Evolutionary conservation across 1,284 basidiomycete species (phyloP).

Genomic region (Ceratobasidium sp.): DNA sequence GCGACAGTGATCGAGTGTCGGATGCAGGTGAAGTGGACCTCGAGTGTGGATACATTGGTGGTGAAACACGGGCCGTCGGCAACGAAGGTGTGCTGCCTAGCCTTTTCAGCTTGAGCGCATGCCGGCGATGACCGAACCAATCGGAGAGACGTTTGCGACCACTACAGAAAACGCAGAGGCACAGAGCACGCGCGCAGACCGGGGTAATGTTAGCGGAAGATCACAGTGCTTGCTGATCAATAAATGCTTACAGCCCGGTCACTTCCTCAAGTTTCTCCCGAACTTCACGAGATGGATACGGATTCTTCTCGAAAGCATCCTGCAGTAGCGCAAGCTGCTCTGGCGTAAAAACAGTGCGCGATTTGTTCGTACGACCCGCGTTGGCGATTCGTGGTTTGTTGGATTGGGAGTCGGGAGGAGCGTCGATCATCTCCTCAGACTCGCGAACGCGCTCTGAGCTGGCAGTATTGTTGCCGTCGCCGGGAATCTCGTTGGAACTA

Average conservation of each 20-base stretch:
- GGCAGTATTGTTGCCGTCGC: constrained; percentile 10
- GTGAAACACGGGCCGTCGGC: constrained; percentile 23
- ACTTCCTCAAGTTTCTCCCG: constrained; percentile 42
- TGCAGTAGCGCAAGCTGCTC: constrained; percentile 30
- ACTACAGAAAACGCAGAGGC: background rate
- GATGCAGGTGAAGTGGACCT: constrained; percentile 33
- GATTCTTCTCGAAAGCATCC: constrained; percentile 38
- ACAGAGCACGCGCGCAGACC: background rate
- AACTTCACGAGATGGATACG: constrained; percentile 41
- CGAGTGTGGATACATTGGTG: constrained; percentile 34
- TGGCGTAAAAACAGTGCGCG: constrained; percentile 34
- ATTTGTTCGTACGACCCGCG: constrained; percentile 33
- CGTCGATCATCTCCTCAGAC: constrained; percentile 34
- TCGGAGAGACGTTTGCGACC: constrained; percentile 39
- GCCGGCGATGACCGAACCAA: constrained; percentile 43
- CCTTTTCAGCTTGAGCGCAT: constrained; percentile 41
- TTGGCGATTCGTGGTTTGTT: constrained; percentile 24
- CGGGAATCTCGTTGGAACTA: background rate
- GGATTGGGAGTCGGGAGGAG: constrained; percentile 19
- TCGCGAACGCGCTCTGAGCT: constrained; percentile 37
- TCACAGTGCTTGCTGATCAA: background rate
- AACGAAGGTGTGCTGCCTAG: constrained; percentile 32
- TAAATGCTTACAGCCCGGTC: constrained; percentile 29
- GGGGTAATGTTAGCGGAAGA: background rate
- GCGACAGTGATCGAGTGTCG: constrained; percentile 32